These are phyloP conservation scores for Digitaria exilis DNA, from an alignment of 202 grass and related monocot species.

Conservation along the genomic window DNA sequence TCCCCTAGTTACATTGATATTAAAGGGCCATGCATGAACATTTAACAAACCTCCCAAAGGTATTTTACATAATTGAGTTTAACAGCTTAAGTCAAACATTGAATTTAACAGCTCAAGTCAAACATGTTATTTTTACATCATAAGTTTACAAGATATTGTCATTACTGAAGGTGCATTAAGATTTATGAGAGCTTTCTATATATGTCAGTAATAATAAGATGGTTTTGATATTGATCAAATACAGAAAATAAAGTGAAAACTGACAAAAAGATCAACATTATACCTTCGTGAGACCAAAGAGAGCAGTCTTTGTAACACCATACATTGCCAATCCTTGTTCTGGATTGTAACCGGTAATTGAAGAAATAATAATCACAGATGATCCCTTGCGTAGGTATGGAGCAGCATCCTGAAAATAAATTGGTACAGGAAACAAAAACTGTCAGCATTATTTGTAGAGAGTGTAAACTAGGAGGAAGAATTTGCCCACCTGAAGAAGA, in stretches of 20 bases:
- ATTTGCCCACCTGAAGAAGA: slow-evolving; percentile 64
- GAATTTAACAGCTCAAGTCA: too few relatives aligned
- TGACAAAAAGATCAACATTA: slow-evolving; percentile 36
- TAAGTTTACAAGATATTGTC: not conserved
- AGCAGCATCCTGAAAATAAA: slow-evolving; percentile 62
- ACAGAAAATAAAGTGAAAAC: not conserved
- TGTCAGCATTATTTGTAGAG: not conserved
- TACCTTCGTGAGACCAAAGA: slow-evolving; percentile 95
- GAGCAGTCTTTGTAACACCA: slow-evolving; percentile 95
- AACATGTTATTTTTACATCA: not conserved
- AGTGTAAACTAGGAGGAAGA: slow-evolving; percentile 16
- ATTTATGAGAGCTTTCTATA: not conserved
- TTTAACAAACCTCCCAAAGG: not conserved
- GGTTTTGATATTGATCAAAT: not conserved
- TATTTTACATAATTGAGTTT: not conserved
- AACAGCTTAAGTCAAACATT: not conserved
- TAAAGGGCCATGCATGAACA: not conserved
- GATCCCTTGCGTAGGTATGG: slow-evolving; percentile 76
- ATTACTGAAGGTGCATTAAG: not conserved
- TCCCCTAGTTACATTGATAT: not conserved
- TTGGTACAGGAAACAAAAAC: slow-evolving; percentile 6
- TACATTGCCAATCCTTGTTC: slow-evolving; percentile 74
- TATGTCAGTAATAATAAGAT: not conserved
- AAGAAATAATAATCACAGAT: slow-evolving; percentile 92
- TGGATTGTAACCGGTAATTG: slow-evolving; percentile 83